Conservation (phyloP, 2,329 filamentous ascomycete genomes). For the Pseudodiploospora longispora region DNA sequence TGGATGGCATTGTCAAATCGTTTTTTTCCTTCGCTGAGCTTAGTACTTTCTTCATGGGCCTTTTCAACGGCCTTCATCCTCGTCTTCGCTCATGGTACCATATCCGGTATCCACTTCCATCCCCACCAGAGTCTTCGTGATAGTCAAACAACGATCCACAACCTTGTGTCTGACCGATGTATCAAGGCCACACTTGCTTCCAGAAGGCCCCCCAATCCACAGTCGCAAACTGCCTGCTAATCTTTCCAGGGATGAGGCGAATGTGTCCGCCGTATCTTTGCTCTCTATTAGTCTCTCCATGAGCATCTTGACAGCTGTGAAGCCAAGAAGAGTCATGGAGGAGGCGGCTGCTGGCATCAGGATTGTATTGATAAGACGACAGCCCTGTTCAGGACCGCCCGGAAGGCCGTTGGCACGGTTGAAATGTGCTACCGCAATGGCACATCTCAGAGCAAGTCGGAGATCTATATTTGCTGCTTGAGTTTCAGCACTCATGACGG, state of each 20-base stretch:
- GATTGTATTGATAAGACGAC: conserved; percentile 36
- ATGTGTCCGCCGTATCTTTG: conserved; percentile 37
- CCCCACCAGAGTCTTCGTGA: conserved; percentile 49
- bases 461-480: conserved; percentile 31
- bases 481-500: conserved; percentile 35
- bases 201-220: conserved; percentile 49
- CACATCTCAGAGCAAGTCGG: conserved; percentile 49
- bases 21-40: not conserved
- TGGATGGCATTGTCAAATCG: not conserved
- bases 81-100: conserved; percentile 47
- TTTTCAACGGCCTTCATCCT: conserved; percentile 18
- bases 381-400: not conserved
- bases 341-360: conserved; percentile 32
- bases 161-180: conserved; percentile 43
- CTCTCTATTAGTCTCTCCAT: conserved; percentile 46
- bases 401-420: conserved; percentile 28
- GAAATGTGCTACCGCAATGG: conserved; percentile 53
- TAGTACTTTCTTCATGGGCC: not conserved
- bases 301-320: conserved; percentile 49
- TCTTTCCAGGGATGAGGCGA: conserved; percentile 42
- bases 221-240: conserved; percentile 50
- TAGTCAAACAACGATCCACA: conserved; percentile 46
- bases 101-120: conserved; percentile 55
- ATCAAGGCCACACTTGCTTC: conserved; percentile 43
- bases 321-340: conserved; percentile 49